A percentile compares a stretch with the other conserved stretches of the same genome.
These are phyloP conservation scores for Saccharomycopsis capsularis DNA, from an alignment of 805 yeast species.

Conservation along the genomic window DNA sequence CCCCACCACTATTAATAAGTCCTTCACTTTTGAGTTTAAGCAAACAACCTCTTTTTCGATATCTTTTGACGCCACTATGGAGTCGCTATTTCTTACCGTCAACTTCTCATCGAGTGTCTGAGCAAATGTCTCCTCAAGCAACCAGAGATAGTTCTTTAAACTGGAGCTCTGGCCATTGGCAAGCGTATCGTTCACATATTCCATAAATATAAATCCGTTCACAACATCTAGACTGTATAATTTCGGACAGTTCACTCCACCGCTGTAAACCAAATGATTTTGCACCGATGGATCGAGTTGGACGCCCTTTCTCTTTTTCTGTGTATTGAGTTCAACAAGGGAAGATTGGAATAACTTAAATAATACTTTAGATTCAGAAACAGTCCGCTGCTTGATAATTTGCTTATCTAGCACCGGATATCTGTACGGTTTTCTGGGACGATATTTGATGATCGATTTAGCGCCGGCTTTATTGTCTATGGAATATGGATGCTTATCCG, in stretches of 20 bases:
- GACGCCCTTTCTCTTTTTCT: not conserved
- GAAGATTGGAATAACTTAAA: slow-evolving; percentile 42
- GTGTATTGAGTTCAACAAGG: slow-evolving; percentile 23
- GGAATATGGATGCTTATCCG: slow-evolving; percentile 61
- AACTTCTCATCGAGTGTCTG: slow-evolving; percentile 24
- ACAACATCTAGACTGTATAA: slow-evolving; percentile 69
- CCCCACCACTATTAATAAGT: slow-evolving; percentile 52
- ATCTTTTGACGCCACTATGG: slow-evolving; percentile 1
- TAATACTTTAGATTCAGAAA: slow-evolving; percentile 76
- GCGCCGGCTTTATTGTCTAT: slow-evolving; percentile 26
- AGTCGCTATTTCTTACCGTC: slow-evolving; percentile 22
- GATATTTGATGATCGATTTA: slow-evolving; percentile 63
- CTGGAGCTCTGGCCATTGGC: slow-evolving; percentile 45
- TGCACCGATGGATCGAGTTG: not conserved
- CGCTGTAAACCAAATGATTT: slow-evolving; percentile 4
- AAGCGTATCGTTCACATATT: slow-evolving; percentile 53
- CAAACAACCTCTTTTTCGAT: slow-evolving; percentile 21
- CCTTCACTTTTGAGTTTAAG: slow-evolving; percentile 33
- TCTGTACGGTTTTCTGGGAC: slow-evolving; percentile 88
- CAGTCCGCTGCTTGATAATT: slow-evolving; percentile 73
- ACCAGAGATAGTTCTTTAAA: slow-evolving; percentile 71
- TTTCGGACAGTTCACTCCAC: slow-evolving; percentile 61
- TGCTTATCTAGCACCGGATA: slow-evolving; percentile 73
- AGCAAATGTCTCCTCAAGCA: slow-evolving; percentile 33
- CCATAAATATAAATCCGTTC: slow-evolving; percentile 88